phyloP scores from a whole-genome alignment of 495 filamentous ascomycete species.

The Amniculicola lignicola region DNA sequence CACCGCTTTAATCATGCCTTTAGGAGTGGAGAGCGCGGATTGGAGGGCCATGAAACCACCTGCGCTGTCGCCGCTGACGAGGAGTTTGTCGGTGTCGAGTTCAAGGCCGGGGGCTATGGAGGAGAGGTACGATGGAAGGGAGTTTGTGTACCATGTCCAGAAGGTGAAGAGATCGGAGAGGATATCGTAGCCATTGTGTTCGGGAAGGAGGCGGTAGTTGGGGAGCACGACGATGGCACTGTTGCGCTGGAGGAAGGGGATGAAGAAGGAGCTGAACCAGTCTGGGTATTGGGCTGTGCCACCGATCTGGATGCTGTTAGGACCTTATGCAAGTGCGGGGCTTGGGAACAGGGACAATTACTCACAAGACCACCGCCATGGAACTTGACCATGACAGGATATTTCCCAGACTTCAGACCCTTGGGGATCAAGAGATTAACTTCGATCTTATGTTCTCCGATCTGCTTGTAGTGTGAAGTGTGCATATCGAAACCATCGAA shows the following conservation, averaged over 20 bases:
- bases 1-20: background rate
- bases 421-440: constrained; percentile 30
- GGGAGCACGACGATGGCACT: constrained; percentile 4
- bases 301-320: background rate
- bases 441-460: constrained; percentile 22
- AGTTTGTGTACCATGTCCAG: constrained; percentile 3
- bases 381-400: constrained; percentile 27
- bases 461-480: constrained; percentile 26
- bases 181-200: constrained; percentile 8
- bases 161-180: constrained; percentile 6
- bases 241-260: constrained; percentile 6
- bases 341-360: no score
- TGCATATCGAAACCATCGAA: constrained; percentile 28
- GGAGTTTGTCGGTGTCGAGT: background rate
- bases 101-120: background rate
- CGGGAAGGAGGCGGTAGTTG: constrained; percentile 8
- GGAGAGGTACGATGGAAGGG: constrained; percentile 1
- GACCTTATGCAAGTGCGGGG: background rate
- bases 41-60: constrained; percentile 4
- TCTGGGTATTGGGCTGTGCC: constrained; percentile 11
- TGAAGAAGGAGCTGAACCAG: background rate
- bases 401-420: constrained; percentile 20
- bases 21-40: background rate
- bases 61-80: constrained; percentile 9
- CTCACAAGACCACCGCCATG: constrained; percentile 31